A percentile compares a stretch with the other conserved stretches of the same genome.
phyloP scores from a whole-genome alignment of 192 early-diverging fungal genomes.

The Coemansia sp. region DNA sequence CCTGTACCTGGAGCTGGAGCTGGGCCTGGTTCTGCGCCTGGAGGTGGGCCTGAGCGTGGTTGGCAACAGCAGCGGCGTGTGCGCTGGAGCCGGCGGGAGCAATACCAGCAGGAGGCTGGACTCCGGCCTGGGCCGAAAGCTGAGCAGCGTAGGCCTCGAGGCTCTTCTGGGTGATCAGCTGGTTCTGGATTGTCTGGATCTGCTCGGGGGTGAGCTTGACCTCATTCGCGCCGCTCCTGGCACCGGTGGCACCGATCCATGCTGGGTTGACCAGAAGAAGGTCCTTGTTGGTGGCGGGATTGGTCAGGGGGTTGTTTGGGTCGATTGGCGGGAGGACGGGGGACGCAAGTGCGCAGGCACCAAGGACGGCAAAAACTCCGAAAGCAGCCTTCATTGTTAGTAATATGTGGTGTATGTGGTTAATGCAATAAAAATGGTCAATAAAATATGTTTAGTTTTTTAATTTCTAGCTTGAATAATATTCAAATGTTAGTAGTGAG shows the following conservation, averaged over 20 bases:
- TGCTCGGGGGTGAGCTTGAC: conserved; percentile 39
- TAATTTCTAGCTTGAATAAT: no score
- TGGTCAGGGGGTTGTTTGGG: conserved; percentile 48
- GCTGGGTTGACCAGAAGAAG: conserved; percentile 42
- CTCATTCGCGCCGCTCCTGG: background rate
- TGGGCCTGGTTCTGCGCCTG: conserved; percentile 26
- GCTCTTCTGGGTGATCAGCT: conserved; percentile 50
- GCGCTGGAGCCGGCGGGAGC: conserved; percentile 19
- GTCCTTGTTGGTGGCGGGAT: conserved; percentile 45
- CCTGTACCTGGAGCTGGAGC: conserved; percentile 35
- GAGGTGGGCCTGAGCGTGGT: conserved; percentile 7
- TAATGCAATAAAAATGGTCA: background rate
- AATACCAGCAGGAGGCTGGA: conserved; percentile 48
- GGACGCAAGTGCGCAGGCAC: conserved; percentile 29
- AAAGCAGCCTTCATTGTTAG: conserved; percentile 36
- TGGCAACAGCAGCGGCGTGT: conserved; percentile 3
- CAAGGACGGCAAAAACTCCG: conserved; percentile 36
- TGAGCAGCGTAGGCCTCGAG: conserved; percentile 45
- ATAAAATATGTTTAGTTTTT: background rate
- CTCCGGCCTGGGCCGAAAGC: conserved; percentile 44
- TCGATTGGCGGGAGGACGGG: conserved; percentile 38
- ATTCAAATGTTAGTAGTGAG: no score
- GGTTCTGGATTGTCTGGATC: conserved; percentile 45
- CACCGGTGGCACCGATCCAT: conserved; percentile 8
- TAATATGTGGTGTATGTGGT: background rate